A percentile compares a stretch with the other conserved stretches of the same genome.
Conservation (phyloP, 108 stramenopile species). For the Cyclotella sp. region DNA sequence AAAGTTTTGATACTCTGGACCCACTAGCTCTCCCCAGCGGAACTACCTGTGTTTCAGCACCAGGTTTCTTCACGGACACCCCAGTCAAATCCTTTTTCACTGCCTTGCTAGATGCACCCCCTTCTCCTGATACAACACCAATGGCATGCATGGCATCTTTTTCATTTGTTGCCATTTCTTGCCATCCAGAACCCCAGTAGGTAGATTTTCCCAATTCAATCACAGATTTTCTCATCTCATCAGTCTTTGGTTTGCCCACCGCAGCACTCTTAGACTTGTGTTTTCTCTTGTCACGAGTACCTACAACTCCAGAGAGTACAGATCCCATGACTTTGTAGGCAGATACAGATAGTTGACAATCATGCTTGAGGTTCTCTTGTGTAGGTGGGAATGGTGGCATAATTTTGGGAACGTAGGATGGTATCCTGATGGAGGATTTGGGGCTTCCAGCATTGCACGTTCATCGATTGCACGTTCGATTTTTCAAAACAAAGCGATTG, state of each 20-base stretch:
- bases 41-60: constrained; percentile 31
- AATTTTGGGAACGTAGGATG: constrained; percentile 56
- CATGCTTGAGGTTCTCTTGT: constrained; percentile 13
- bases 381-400: constrained; percentile 50
- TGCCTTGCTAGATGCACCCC: too few relatives aligned
- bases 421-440: too few relatives aligned
- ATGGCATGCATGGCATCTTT: not conserved
- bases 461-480: too few relatives aligned
- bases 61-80: constrained; percentile 9
- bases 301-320: constrained; percentile 24
- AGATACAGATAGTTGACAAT: constrained; percentile 7
- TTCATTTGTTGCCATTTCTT: too few relatives aligned
- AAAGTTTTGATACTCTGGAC: constrained; percentile 66
- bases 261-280: not conserved
- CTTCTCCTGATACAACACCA: not conserved
- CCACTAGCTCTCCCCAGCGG: constrained; percentile 80
- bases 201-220: constrained; percentile 42
- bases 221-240: constrained; percentile 27
- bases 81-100: constrained; percentile 8
- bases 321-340: constrained; percentile 36
- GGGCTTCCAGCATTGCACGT: too few relatives aligned
- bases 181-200: constrained; percentile 41
- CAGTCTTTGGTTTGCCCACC: not conserved
- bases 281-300: constrained; percentile 23
- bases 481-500: too few relatives aligned